Evolutionary conservation across 139 green algal genomes (phyloP), one percentile per base, ranked within the genome.

Genomic region (Chlamydomonas schloesseri): DNA sequence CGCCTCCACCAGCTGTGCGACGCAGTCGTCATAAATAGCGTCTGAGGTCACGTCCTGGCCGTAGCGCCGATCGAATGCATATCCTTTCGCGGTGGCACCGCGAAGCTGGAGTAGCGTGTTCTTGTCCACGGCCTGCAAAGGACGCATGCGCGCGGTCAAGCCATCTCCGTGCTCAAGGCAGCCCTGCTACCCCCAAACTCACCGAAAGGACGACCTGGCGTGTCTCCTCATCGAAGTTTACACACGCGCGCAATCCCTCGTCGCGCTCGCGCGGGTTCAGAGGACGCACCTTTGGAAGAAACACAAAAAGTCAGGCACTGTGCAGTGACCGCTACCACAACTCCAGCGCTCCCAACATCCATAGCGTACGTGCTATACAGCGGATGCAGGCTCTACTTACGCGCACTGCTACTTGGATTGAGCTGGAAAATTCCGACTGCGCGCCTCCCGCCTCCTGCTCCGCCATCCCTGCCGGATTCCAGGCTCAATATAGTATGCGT

Each of bases 161-260:
- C 9, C 67, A 53, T 15, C 11, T 24, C 18, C 62, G 3, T 1
- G 42, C 8, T 10, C 17, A 29, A n/a, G 42, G 14, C 60, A 36
- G 36, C 24, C 24, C 15, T 17, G 42, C 17, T 57, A 31, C 31
- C 10, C 31, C 20, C 46, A 31, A 24, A 36, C 62, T 91, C 34
- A 96, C 93, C 88, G 88, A 90, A 9, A 96, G 81, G 0, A 95
- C 92, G 28, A 96, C 93, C 85, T 96, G 93, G 36, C 79, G 88
- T 0, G 88, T 95, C 0, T 88, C 82, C 31, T 96, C 93, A 85
- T 96, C 93, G 67, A 95, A 95, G 26, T 31, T 76, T 5, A 95
- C 92, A 71, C 93, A 96, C 9, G 86, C 89, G 28, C 92, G 74
- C 46, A 92, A 82, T 18, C 93, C 93, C 34, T 92, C 90, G 21